Base-by-base conservation (phyloP, 257 asterid genomes). In the Lycium barbarum region DNA sequence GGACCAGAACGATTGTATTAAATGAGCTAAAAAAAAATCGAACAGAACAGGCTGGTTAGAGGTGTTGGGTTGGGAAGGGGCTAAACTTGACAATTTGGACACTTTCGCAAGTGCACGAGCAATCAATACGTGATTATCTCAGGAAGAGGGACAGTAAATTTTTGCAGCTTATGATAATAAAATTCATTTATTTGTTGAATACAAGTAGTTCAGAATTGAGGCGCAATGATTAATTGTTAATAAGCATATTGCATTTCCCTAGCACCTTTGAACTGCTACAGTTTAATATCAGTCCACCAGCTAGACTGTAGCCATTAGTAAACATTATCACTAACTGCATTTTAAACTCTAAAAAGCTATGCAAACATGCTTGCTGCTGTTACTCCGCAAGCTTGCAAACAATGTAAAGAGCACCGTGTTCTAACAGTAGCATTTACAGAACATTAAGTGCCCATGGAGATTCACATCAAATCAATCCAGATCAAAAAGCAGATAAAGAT, bases 41-140 rank as follows among this genome's bases (percentile, higher is more conserved):
- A 13, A 0, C 45, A 74, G 7, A 22, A 74, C 0, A 49, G 17
- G 22, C 51, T 49, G 22, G 45, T 51, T 74, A 73, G 38, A 74
- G 6, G 62, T 74, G 45, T 74, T 22, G 49, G 62, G 13, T 49
- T 49, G 36, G 45, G 62, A 8, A 49, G 22, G 22, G 62, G 20
- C 81, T 49, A 74, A 7, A 51, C 62, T 53, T 12, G 58, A 76
- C 51, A 76, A 49, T 76, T 76, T 76, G 63, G 47, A 22, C 7
- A 20, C 58, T 20, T 0, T 20, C 15, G 20, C 59, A 73, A 73
- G 47, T 63, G 35, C 20, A 0, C 3, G 40, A 36, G 17, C 5
- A 15, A 35, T 13, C 38, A 74, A 74, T 74, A 51, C 7, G 0
- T 20, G 43, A 22, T 0, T 11, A 74, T 72, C 76, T 71, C 15